Evolutionary conservation across 2,329 filamentous ascomycete genomes (phyloP), one percentile per base, ranked within the genome.

Genomic region (Botrytis hyacinthi): DNA sequence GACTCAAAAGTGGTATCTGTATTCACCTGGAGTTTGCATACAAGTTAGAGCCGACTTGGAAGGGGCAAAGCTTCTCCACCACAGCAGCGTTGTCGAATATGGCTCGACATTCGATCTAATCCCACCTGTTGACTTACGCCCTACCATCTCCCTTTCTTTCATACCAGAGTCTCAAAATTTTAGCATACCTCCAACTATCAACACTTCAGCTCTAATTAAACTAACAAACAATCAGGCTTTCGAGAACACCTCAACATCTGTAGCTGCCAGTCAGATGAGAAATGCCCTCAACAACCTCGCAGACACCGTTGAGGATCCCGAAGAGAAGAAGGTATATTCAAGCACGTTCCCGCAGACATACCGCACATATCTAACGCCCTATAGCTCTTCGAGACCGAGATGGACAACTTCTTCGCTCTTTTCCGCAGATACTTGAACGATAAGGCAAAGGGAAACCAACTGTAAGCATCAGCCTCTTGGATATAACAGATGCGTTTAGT

Each of bases 401-500:
- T 98, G 95, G 96, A 99, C 90, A 99, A 99, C 91, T 99, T 99
- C 89, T 99, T 99, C 83, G 92, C 94, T 75, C 92, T 99, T 76
- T 99, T 99, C 92, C 93, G 96, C 82, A 91, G 96, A 85, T 99
- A 98, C 85, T 87, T 99, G 77, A 98, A 98, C 83, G 96, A 98
- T 87, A 97, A 98, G 88, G 95, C 96, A 82, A 98, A 98, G 90
- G 95, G 95, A 83, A 98, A 96, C 83, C 90, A 90, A 70, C 90
- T 96, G 89, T 92, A 87, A 78, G 89, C n/a, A 71, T 18, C 37
- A 29, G 26, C 9, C 18, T 42, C 37, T 71, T 20, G 29, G n/a
- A 7, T 22, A 59, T 60, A 12, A 69, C 20, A 7, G 2, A 4
- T 35, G 46, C 76, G 80, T 12, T 26, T 46, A 60, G 10, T 74